Percentiles rank a stretch among this genome's conserved stretches.
Evolutionary conservation across 2,329 filamentous ascomycete genomes (phyloP).

Genomic region (Arthrobotrys megalospora): DNA sequence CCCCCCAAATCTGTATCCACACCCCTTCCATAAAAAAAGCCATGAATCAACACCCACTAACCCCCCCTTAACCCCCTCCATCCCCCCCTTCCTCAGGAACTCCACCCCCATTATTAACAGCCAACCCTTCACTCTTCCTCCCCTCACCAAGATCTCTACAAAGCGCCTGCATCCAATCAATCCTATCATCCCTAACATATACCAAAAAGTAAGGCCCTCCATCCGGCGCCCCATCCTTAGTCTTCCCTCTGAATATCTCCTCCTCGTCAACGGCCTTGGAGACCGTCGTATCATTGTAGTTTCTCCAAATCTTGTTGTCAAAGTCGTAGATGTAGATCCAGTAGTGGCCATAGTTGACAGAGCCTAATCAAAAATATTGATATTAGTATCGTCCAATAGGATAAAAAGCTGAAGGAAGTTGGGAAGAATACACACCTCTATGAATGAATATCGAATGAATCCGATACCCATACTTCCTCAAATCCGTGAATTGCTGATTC

Average conservation of each 20-base stretch:
- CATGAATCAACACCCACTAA: neutral
- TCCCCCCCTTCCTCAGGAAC: slow-evolving; percentile 7
- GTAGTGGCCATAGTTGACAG: slow-evolving; percentile 84
- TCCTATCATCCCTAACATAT: slow-evolving; percentile 80
- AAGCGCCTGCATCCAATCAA: slow-evolving; percentile 63
- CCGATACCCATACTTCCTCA: slow-evolving; percentile 79
- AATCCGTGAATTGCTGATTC: slow-evolving; percentile 75
- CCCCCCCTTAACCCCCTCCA: slow-evolving; percentile 28
- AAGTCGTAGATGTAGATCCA: slow-evolving; percentile 98
- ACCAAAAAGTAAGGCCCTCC: slow-evolving; percentile 81
- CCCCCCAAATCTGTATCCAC: neutral
- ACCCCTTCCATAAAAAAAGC: neutral
- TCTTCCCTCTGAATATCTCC: slow-evolving; percentile 75
- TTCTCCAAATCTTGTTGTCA: slow-evolving; percentile 83
- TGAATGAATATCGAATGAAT: slow-evolving; percentile 96
- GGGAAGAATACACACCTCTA: slow-evolving; percentile 72
- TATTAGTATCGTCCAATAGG: neutral
- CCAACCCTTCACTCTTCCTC: slow-evolving; percentile 19
- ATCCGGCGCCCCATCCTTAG: slow-evolving; percentile 72
- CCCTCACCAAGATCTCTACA: slow-evolving; percentile 59
- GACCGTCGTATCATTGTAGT: slow-evolving; percentile 92
- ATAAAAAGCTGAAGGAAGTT: neutral
- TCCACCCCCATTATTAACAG: neutral
- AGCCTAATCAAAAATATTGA: slow-evolving; percentile 65
- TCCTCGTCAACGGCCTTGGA: slow-evolving; percentile 76